Evolutionary conservation across 441 rosid genomes (phyloP), one percentile per base, ranked within the genome.

Genomic region (Aleurites moluccanus): DNA sequence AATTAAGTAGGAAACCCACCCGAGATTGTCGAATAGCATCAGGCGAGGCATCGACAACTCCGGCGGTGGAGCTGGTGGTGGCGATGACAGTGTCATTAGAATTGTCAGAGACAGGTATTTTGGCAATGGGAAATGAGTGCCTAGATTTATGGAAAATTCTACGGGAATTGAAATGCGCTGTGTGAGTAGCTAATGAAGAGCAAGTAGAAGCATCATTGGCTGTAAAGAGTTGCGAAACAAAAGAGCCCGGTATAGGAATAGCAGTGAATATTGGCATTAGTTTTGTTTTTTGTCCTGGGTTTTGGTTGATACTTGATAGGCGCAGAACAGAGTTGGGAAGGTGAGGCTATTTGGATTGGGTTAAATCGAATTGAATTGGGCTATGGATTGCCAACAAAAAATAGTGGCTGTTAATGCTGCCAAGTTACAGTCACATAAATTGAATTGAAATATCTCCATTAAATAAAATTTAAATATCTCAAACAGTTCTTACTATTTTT

Each of bases 1-100:
- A n/a, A n/a, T n/a, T n/a, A n/a, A n/a, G n/a, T n/a, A 52, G 1
- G 13, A 70, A 77, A 82, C 91, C 69, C 82, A 90, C 96, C 90
- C 79, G 88, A 78, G 86, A 64, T 40, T 79, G 79, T 64, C 82
- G 78, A 52, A 70, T 14, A 68, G 75, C 77, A 27, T 82, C 87
- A 59, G 85, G 64, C 9, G 85, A 38, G 10, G 76, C 78, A 9
- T 74, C 82, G 47, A 82, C 74, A 76, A 82, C 49, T 4, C 81
- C 79, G 6, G 44, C 13, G 47, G 77, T 1, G 9, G 78, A 38
- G 40, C 40, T 20, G 40, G 69, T 6, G 42, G 75, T 47, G 16
- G 82, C 72, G 49, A 75, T 42, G 66, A 85, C 73, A 53, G 82
- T 62, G 47, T 64, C 82, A 63, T 86, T 84, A 30, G 86, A 71